These are phyloP conservation scores for Aspergillus caelatus DNA, from an alignment of 2,329 filamentous ascomycete genomes.

Conservation along the genomic window DNA sequence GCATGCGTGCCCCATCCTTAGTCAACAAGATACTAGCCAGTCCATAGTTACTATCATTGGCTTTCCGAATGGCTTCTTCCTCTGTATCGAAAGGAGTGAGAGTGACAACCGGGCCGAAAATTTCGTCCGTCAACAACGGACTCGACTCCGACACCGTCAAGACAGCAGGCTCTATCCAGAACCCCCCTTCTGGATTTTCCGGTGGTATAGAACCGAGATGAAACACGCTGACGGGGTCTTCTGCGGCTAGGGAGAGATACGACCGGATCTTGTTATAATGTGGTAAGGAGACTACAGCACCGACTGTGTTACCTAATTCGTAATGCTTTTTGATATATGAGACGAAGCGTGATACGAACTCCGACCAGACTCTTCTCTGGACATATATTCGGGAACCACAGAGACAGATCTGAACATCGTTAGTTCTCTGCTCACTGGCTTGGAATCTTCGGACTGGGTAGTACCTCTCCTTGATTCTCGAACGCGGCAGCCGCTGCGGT, in stretches of 20 bases:
- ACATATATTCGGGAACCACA: slow-evolving; percentile 68
- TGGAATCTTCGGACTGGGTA: too few relatives aligned
- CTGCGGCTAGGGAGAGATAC: slow-evolving; percentile 60
- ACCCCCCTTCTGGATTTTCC: slow-evolving; percentile 52
- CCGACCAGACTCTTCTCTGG: slow-evolving; percentile 63
- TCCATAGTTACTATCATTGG: slow-evolving; percentile 61
- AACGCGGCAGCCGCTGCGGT: slow-evolving; percentile 21
- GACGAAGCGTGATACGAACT: slow-evolving; percentile 59
- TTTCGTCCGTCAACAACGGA: slow-evolving; percentile 55
- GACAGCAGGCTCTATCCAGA: slow-evolving; percentile 65
- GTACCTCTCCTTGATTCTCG: slow-evolving; percentile 21
- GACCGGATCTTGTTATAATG: slow-evolving; percentile 55
- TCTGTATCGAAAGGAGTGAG: slow-evolving; percentile 57
- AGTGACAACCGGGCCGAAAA: slow-evolving; percentile 54
- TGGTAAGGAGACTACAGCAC: slow-evolving; percentile 39
- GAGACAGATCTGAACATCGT: slow-evolving; percentile 45
- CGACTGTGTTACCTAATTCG: slow-evolving; percentile 60
- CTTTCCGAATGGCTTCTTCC: slow-evolving; percentile 51
- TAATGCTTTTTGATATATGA: slow-evolving; percentile 57
- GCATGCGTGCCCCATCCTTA: slow-evolving; percentile 61
- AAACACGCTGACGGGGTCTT: slow-evolving; percentile 58
- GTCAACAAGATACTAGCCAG: slow-evolving; percentile 63
- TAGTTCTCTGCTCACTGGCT: neutral
- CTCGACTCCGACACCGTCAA: slow-evolving; percentile 50
- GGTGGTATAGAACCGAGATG: slow-evolving; percentile 57